Conservation (phyloP, 2,329 filamentous ascomycete genomes). For the Diaporthe capsici region DNA sequence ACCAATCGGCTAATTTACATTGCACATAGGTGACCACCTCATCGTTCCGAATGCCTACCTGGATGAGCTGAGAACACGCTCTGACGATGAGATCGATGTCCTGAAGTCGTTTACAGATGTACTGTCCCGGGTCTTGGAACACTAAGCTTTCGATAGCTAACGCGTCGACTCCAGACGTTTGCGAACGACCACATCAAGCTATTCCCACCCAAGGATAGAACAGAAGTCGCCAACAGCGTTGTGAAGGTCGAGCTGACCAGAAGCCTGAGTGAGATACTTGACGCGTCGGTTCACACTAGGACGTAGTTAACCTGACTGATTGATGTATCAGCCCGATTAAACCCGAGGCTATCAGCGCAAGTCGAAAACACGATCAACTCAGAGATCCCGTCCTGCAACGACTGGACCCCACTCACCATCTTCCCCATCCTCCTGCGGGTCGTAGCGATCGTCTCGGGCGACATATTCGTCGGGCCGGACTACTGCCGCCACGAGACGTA, state of each 20-base stretch:
- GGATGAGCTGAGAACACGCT: constrained; percentile 48
- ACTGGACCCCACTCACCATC: constrained; percentile 48
- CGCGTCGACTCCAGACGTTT: background rate
- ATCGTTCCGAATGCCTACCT: constrained; percentile 47
- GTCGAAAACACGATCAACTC: constrained; percentile 29
- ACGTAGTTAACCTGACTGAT: rapidly evolving
- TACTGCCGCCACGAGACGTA: constrained; percentile 57
- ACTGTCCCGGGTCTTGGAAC: background rate
- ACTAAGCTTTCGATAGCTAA: background rate
- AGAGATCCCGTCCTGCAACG: constrained; percentile 13
- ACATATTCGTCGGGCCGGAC: constrained; percentile 59
- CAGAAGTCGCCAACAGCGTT: constrained; percentile 34
- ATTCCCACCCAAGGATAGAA: constrained; percentile 35
- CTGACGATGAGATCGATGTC: constrained; percentile 50
- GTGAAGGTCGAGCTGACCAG: constrained; percentile 34
- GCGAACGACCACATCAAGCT: constrained; percentile 38
- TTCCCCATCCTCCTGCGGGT: constrained; percentile 54
- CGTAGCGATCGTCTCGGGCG: constrained; percentile 56
- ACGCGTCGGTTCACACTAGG: rapidly evolving
- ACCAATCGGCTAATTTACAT: background rate
- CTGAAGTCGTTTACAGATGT: constrained; percentile 43
- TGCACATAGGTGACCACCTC: constrained; percentile 47
- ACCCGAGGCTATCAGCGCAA: constrained; percentile 28
- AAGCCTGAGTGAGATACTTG: background rate
- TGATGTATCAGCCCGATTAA: background rate